Percentiles rank a stretch among this genome's conserved stretches.
Conservation (phyloP, 2,329 filamentous ascomycete species). For the Fusarium devonianum region DNA sequence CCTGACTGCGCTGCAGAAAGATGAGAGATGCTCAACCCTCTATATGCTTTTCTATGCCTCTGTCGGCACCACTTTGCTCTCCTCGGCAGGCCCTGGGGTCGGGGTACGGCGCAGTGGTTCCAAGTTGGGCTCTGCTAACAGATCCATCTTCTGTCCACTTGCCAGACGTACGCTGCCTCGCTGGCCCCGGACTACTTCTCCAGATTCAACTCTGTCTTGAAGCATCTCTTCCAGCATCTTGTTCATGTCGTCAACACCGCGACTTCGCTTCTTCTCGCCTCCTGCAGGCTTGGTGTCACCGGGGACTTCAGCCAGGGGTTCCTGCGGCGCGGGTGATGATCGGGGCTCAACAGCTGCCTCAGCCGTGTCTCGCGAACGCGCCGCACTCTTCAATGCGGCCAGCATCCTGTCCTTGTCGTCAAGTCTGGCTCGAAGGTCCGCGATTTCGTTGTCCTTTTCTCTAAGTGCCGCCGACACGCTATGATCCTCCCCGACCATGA, state of each 20-base stretch:
- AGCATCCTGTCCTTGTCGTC: constrained; percentile 98
- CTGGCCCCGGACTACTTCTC: constrained; percentile 71
- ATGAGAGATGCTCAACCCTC: constrained; percentile 1
- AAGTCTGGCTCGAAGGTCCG: constrained; percentile 84
- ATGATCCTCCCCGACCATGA: constrained; percentile 79
- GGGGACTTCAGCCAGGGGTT: constrained; percentile 16
- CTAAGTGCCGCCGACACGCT: constrained; percentile 75
- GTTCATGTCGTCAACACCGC: constrained; percentile 90
- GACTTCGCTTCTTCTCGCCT: constrained; percentile 60
- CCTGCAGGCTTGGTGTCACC: constrained; percentile 23
- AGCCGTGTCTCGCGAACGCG: constrained; percentile 84
- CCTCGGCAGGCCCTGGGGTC: constrained; percentile 37
- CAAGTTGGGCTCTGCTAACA: constrained; percentile 47
- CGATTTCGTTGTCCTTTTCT: constrained; percentile 93
- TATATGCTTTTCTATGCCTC: constrained; percentile 25
- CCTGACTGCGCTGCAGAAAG: constrained; percentile 15
- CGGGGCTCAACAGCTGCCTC: constrained; percentile 57
- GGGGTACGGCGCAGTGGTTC: constrained; percentile 52
- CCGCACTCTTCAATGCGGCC: constrained; percentile 81
- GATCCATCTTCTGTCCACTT: constrained; percentile 52
- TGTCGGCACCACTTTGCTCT: constrained; percentile 32
- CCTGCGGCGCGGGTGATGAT: constrained; percentile 37
- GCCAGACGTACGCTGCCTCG: constrained; percentile 72
- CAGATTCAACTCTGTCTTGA: constrained; percentile 81
- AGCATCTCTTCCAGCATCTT: constrained; percentile 97